Evolutionary conservation across 2,329 filamentous ascomycete genomes (phyloP).

Genomic region (Pseudocercospora cruenta): DNA sequence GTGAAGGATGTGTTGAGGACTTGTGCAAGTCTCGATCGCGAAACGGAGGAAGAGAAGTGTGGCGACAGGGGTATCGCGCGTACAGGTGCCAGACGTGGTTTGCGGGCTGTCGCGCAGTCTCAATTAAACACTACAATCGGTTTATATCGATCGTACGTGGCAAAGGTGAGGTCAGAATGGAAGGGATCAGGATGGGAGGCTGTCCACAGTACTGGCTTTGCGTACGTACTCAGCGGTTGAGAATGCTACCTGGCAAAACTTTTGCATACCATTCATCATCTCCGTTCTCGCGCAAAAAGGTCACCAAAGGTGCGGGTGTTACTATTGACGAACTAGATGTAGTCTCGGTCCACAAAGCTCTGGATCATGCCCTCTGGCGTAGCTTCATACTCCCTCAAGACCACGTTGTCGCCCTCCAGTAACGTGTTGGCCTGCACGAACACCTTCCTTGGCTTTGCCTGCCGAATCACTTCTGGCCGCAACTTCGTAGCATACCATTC

Average conservation of each 20-base stretch:
- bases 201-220: neutral
- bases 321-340: conserved; percentile 33
- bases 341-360: conserved; percentile 60
- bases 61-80: neutral
- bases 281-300: neutral
- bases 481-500: conserved; percentile 84
- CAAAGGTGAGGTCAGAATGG: neutral
- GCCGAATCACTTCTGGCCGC: conserved; percentile 71
- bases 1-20: too few species aligned
- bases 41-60: neutral
- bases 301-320: neutral
- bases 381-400: conserved; percentile 83
- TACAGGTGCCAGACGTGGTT: neutral
- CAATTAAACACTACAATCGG: neutral
- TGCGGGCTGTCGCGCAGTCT: neutral
- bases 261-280: neutral
- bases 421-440: conserved; percentile 94
- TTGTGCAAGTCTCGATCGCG: neutral
- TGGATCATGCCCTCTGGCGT: conserved; percentile 79
- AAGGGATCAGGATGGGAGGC: neutral
- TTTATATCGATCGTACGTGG: neutral
- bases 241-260: neutral
- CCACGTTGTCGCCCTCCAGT: conserved; percentile 67
- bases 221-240: neutral
- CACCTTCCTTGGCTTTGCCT: conserved; percentile 83